Conservation (phyloP, 1,284 basidiomycete species). For the Ustilago nuda region DNA sequence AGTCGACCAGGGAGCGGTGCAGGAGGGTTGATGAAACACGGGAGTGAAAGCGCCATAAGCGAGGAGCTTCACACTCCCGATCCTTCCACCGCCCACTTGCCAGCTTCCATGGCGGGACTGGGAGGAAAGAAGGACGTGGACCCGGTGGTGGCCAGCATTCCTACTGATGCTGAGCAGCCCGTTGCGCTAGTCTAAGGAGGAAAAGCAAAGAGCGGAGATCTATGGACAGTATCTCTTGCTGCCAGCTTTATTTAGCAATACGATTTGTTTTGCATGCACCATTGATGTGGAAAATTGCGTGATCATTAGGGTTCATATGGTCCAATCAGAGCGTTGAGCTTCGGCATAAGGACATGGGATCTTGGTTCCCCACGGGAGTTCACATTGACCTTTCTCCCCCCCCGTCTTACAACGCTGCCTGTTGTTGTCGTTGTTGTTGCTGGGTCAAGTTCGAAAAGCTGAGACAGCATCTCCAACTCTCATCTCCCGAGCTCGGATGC, state of each 20-base stretch:
- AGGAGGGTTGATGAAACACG: constrained; percentile 37
- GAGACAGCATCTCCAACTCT: background rate
- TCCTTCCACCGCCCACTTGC: constrained; percentile 29
- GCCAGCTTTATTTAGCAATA: background rate
- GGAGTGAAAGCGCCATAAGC: constrained; percentile 48
- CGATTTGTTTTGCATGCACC: background rate
- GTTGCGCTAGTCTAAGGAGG: background rate
- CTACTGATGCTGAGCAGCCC: background rate
- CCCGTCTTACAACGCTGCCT: too few species aligned
- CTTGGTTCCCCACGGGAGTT: background rate
- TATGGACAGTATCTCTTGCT: background rate
- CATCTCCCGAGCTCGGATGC: background rate
- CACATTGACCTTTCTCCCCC: background rate
- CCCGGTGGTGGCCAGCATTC: constrained; percentile 12
- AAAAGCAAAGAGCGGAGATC: background rate
- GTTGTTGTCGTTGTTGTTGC: too few species aligned
- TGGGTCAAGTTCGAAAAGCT: too few species aligned
- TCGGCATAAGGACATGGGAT: background rate
- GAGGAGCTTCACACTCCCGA: constrained; percentile 50
- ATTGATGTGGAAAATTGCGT: background rate
- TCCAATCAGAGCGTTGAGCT: background rate
- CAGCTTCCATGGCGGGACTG: constrained; percentile 14
- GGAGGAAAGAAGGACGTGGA: constrained; percentile 10
- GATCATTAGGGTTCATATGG: background rate
- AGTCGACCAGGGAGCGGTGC: constrained; percentile 37